Evolutionary conservation across 2,329 filamentous ascomycete species (phyloP), one percentile per base, ranked within the genome.

Genomic region (Myriosclerotinia curreyana): DNA sequence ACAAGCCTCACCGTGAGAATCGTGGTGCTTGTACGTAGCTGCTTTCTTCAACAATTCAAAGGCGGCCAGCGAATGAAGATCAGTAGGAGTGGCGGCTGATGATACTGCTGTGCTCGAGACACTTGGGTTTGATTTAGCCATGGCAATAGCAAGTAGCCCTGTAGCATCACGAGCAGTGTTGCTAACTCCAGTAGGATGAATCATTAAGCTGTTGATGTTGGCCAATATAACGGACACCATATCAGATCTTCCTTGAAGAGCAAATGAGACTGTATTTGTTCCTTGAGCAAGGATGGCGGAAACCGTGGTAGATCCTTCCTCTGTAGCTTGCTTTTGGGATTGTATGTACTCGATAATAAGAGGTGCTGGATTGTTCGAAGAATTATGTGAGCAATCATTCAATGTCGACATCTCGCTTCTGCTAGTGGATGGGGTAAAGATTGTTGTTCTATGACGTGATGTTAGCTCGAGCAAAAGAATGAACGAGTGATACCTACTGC

Each of bases 61-160:
- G 20, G 60, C 60, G 17, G 60, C 60, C 5, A 56, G 15, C 22
- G 60, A 62, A 31, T 56, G 50, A 46, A 62, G 50, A 59, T 59
- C 55, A 49, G 42, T 56, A 36, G 40, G 22, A 17, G n/a, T 56
- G 20, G 40, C n/a, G 22, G 42, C 31, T 28, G 42, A 38, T 11
- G n/a, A 12, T 20, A 44, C 40, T 22, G 40, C 31, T 28, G 42
- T 48, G 17, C n/a, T 62, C 15, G 60, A 15, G 17, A 48, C 15
- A 48, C 60, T 56, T 36, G 60, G 22, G 22, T 36, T 56, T 25
- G 50, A 46, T 28, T 62, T 56, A n/a, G 40, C 60, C 60, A 62
- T 56, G 22, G 60, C 60, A 54, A 62, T 62, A 15, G 60, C 60
- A 48, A 62, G 60, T 46, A 62, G 20, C 15, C 60, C 60, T n/a